Conservation (phyloP, 148 eudicot species). For the Amaranthus cruentus region DNA sequence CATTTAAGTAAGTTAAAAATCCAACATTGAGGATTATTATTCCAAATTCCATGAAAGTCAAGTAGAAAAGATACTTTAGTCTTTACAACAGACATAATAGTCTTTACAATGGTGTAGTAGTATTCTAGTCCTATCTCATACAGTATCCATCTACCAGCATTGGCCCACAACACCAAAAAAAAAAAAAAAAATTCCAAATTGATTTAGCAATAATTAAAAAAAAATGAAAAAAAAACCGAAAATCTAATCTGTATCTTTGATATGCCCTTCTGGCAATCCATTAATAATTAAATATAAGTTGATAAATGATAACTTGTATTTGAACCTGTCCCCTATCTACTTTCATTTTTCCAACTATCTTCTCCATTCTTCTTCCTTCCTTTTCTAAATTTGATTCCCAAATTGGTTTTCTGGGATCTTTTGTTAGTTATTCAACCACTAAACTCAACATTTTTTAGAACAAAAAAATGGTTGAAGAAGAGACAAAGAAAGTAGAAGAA, state of each 20-base stretch:
- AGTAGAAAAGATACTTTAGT: neutral
- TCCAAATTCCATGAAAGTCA: slow-evolving; percentile 1
- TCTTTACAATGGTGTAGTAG: neutral
- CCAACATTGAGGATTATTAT: neutral
- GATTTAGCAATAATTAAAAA: neutral
- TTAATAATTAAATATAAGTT: neutral
- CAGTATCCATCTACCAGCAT: neutral
- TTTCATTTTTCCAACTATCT: slow-evolving; percentile 13
- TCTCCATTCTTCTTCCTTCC: neutral
- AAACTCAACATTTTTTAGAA: neutral
- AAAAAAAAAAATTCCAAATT: neutral
- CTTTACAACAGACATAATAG: neutral
- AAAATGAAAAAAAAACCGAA: neutral
- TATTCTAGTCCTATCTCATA: neutral
- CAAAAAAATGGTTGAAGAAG: slow-evolving; percentile 28
- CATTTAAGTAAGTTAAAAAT: no score
- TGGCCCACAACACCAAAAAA: neutral
- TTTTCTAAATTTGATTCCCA: neutral
- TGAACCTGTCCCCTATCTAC: slow-evolving; percentile 25
- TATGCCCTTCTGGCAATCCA: slow-evolving; percentile 23
- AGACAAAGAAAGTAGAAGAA: slow-evolving; percentile 26
- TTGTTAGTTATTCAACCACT: neutral
- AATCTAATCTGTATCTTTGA: slow-evolving; percentile 26
- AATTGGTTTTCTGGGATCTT: neutral
- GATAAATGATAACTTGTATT: slow-evolving; percentile 7